Evolutionary conservation across 768 basidiomycete species (phyloP).

Genomic region (Cantharellus cinnabarinus): DNA sequence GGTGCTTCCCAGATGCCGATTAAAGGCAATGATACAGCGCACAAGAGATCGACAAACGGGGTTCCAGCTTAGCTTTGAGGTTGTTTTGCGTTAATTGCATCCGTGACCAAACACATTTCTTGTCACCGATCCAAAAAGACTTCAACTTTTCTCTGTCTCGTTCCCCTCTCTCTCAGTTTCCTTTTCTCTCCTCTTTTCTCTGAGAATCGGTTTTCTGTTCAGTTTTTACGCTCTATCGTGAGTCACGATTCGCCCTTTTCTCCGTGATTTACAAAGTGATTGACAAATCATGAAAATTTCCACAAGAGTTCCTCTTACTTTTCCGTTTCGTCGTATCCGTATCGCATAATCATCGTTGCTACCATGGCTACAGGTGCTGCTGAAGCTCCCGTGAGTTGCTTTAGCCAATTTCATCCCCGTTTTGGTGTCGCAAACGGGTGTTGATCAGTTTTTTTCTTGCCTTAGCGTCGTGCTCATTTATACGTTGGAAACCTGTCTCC

Average conservation of each 20-base stretch:
- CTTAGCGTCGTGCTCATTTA: slow-evolving; percentile 78
- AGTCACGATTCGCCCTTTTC: slow-evolving; percentile 10
- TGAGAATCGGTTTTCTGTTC: slow-evolving; percentile 9
- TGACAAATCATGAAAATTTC: neutral
- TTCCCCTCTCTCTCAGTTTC: slow-evolving; percentile 13
- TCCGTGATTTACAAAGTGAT: neutral
- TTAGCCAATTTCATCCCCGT: neutral
- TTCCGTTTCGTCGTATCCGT: neutral
- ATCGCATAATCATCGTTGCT: neutral
- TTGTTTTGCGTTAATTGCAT: too few species aligned
- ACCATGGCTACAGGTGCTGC: neutral
- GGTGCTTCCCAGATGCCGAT: too few species aligned
- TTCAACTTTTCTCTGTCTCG: slow-evolving; percentile 9
- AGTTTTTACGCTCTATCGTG: slow-evolving; percentile 21
- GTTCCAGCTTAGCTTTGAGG: too few species aligned
- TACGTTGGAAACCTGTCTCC: slow-evolving; percentile 98
- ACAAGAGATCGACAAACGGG: too few species aligned
- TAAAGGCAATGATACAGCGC: too few species aligned
- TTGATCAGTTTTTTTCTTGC: neutral
- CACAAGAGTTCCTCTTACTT: neutral
- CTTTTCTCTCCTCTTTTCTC: slow-evolving; percentile 19
- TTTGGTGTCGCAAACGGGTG: neutral
- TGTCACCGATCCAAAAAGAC: too few species aligned
- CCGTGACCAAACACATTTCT: too few species aligned
- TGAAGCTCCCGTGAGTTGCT: neutral